phyloP scores from a whole-genome alignment of 1,139 yeast genomes.

The Taphrina deformans region DNA sequence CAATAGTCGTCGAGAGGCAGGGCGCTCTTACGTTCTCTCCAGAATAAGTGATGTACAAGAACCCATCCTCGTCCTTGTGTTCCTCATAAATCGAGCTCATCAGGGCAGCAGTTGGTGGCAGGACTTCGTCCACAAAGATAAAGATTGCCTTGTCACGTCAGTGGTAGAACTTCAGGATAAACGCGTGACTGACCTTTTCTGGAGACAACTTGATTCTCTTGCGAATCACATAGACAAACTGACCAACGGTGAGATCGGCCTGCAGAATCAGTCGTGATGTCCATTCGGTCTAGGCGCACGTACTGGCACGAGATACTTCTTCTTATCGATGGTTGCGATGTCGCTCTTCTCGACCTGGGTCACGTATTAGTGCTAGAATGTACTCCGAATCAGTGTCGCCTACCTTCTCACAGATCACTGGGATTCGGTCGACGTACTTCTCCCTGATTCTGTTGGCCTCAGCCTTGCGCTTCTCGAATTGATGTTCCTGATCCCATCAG shows the following conservation, averaged over 20 bases:
- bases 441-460: conserved; percentile 90
- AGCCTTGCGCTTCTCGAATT: conserved; percentile 80
- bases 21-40: conserved; percentile 46
- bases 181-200: conserved; percentile 68
- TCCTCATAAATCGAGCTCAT: conserved; percentile 94
- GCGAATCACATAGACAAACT: conserved; percentile 94
- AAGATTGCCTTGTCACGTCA: conserved; percentile 34
- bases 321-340: conserved; percentile 92
- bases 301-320: conserved; percentile 86
- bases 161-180: background rate
- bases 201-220: conserved; percentile 94
- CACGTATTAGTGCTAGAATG: background rate
- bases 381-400: background rate
- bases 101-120: conserved; percentile 96
- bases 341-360: conserved; percentile 75
- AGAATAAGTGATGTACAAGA: conserved; percentile 81
- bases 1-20: background rate
- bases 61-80: conserved; percentile 96
- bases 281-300: background rate
- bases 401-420: conserved; percentile 93
- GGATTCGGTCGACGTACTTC: conserved; percentile 88
- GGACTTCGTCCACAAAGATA: conserved; percentile 67
- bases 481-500: conserved; percentile 14
- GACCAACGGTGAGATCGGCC: conserved; percentile 93
- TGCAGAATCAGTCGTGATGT: background rate